phyloP scores from a whole-genome alignment of 805 yeast species.

The Hagleromyces aurorensis region DNA sequence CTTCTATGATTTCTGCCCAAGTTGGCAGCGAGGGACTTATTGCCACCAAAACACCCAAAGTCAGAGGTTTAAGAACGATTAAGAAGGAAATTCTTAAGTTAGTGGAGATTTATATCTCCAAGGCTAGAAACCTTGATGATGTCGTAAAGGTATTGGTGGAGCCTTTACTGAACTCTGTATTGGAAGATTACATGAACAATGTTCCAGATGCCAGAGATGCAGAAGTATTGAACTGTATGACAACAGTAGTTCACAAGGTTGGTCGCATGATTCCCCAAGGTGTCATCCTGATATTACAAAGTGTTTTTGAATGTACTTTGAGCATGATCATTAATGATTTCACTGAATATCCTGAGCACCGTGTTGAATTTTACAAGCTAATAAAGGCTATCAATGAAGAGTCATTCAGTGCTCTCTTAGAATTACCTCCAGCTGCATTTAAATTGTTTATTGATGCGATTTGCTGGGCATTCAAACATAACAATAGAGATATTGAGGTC shows the following conservation, averaged over 20 bases:
- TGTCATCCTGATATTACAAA: slow-evolving; percentile 76
- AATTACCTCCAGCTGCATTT: slow-evolving; percentile 87
- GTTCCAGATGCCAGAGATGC: slow-evolving; percentile 98
- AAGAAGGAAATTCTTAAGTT: slow-evolving; percentile 88
- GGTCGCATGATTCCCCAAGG: slow-evolving; percentile 86
- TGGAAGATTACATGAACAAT: slow-evolving; percentile 80
- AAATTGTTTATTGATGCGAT: slow-evolving; percentile 88
- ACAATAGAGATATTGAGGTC: slow-evolving; percentile 92
- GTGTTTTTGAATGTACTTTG: slow-evolving; percentile 89
- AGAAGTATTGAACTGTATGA: slow-evolving; percentile 91
- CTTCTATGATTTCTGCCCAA: slow-evolving; percentile 72
- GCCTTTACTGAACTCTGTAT: slow-evolving; percentile 73
- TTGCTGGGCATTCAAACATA: slow-evolving; percentile 97
- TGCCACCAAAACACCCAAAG: slow-evolving; percentile 92
- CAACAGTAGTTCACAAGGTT: slow-evolving; percentile 79
- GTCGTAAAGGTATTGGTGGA: slow-evolving; percentile 76
- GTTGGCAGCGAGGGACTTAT: slow-evolving; percentile 75
- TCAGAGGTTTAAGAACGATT: slow-evolving; percentile 90
- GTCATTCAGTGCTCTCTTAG: slow-evolving; percentile 77
- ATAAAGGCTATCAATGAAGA: slow-evolving; percentile 79
- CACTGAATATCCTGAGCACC: slow-evolving; percentile 94
- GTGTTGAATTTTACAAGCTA: slow-evolving; percentile 90
- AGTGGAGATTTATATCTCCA: slow-evolving; percentile 80
- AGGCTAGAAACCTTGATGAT: slow-evolving; percentile 79
- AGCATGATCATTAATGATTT: slow-evolving; percentile 94